Evolutionary conservation across 1,139 yeast genomes (phyloP).

Genomic region (Saccharomyces hybrid): DNA sequence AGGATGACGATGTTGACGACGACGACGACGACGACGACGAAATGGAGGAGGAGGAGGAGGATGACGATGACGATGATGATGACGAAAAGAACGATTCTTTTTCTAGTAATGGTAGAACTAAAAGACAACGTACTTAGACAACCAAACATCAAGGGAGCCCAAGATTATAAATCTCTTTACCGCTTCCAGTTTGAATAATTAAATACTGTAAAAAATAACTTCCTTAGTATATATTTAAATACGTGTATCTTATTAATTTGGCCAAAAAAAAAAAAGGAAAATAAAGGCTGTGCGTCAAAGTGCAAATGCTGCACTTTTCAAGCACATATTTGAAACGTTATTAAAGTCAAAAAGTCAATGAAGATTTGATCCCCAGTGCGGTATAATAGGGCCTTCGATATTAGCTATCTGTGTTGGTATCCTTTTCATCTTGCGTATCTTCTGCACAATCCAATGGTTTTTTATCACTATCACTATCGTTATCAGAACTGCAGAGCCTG

Average conservation of each 20-base stretch:
- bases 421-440: neutral
- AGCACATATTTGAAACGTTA: no score
- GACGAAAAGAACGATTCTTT: neutral
- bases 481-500: neutral
- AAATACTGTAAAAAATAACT: neutral
- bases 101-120: neutral
- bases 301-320: neutral
- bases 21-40: conserved; percentile 1
- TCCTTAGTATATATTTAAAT: neutral
- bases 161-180: neutral
- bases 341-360: neutral
- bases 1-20: conserved; percentile 1
- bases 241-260: neutral
- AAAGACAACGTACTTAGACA: neutral
- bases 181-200: neutral
- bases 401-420: neutral
- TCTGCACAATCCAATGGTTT: neutral
- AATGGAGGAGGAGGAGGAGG: neutral
- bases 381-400: neutral
- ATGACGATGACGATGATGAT: neutral
- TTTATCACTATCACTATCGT: neutral
- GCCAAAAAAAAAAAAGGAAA: neutral
- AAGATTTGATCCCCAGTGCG: neutral
- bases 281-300: neutral
- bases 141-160: neutral